Conservation (phyloP, 2,329 filamentous ascomycete species). For the Thielaviopsis populi region DNA sequence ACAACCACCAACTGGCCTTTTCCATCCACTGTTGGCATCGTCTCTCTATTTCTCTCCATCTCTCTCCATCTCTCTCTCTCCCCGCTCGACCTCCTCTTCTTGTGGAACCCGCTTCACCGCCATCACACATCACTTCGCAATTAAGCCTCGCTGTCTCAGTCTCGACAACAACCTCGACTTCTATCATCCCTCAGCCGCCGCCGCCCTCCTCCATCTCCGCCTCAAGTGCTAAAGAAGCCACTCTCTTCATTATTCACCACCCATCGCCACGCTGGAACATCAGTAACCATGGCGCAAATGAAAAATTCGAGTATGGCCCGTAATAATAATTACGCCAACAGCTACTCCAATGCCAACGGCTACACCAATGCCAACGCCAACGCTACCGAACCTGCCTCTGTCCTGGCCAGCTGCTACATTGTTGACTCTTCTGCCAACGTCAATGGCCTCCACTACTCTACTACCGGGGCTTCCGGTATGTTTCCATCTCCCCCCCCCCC, state of each 20-base stretch:
- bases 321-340: conserved; percentile 64
- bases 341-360: conserved; percentile 31
- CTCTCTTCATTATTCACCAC: conserved; percentile 1
- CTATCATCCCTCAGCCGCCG: background rate
- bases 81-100: background rate
- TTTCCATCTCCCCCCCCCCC: conserved; percentile 14
- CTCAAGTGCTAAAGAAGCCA: conserved; percentile 15
- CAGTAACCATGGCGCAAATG: conserved; percentile 48
- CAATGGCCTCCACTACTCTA: conserved; percentile 86
- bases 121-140: too few species aligned
- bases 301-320: conserved; percentile 52
- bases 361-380: conserved; percentile 36
- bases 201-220: background rate
- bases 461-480: conserved; percentile 70
- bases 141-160: background rate
- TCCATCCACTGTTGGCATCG: background rate
- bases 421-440: conserved; percentile 59
- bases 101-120: background rate
- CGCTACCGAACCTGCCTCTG: conserved; percentile 46
- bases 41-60: too few species aligned
- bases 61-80: too few species aligned
- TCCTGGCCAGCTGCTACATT: conserved; percentile 84
- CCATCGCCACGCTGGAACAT: conserved; percentile 17
- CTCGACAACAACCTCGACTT: background rate
- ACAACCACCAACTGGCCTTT: background rate